Base-by-base conservation (phyloP, 768 basidiomycete genomes). In the Phanerodontia chrysosporium region DNA sequence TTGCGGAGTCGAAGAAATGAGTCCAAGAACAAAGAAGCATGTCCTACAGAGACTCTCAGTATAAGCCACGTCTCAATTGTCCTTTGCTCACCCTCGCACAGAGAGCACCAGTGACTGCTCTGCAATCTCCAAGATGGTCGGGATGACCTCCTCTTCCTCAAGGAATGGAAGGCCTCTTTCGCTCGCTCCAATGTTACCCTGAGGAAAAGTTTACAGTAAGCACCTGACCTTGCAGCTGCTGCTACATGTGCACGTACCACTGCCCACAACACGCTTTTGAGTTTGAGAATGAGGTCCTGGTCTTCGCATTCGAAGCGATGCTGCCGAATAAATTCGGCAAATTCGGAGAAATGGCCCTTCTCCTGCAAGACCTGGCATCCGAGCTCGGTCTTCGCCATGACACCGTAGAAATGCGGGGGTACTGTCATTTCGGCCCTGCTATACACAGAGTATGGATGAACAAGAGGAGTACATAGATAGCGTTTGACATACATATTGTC, bases 261-360 rank as follows among this genome's bases (percentile, higher is more conserved):
- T 4, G 94, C 94, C 97, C 97, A 99, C 0, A 98, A 77, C 14
- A 95, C 90, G 67, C 94, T 96, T 74, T 99, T 98, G 45, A 99
- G 72, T 71, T 92, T 95, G 67, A 88, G 76, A 49, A 98, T 89
- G 35, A 97, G 78, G 42, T 90, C 91, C 13, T 82, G 73, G 69
- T 98, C 96, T 58, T 87, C 83, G 49, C 82, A 83, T 72, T 98
- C 96, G 51, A 89, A 78, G 21, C 87, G 88, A 70, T 98, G 94
- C 59, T 86, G 83, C 24, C 92, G 82, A 54, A 98, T 91, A 66
- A 96, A 91, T 59, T 92, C 86, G 1, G 92, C 87, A 67, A 98
- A 98, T 62, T 96, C 92, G 5, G 81, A 69, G 66, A 98, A 95
- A 69, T 98, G 93, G 0, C 92, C 92, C 64, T 90, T 94, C 59